Percentiles rank a stretch among this genome's conserved stretches.
Conservation (phyloP, 768 basidiomycete species). For the Candolleomyces efflorescens region DNA sequence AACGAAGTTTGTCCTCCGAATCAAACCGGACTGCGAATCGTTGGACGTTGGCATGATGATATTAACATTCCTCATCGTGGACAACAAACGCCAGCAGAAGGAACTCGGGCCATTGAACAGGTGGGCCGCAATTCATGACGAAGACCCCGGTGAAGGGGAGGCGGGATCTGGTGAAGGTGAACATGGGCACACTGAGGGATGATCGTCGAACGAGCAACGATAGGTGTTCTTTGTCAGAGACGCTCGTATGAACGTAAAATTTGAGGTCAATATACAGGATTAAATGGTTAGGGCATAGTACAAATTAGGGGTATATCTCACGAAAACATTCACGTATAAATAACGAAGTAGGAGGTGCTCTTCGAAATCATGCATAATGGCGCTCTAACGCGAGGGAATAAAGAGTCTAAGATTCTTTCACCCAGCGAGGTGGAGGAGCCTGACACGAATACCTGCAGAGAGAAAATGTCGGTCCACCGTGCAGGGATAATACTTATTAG, state of each 20-base stretch:
- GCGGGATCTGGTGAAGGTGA: neutral
- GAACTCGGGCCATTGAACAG: neutral
- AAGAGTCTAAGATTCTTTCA: neutral
- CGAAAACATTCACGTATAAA: too few species aligned
- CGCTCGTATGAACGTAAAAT: neutral
- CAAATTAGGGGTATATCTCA: too few species aligned
- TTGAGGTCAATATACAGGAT: too few species aligned
- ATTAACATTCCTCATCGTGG: neutral
- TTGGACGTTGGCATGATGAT: neutral
- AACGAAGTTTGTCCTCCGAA: neutral
- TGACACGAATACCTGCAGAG: slow-evolving; percentile 37
- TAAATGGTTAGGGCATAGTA: too few species aligned
- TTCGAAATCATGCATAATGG: too few species aligned
- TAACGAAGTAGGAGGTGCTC: too few species aligned
- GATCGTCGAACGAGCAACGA: neutral
- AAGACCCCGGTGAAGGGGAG: neutral
- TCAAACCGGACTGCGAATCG: neutral
- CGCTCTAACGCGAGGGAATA: too few species aligned
- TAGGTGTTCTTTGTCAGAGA: neutral
- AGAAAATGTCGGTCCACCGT: neutral
- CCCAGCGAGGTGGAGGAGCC: slow-evolving; percentile 37
- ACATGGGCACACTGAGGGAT: neutral
- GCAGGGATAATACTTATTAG: neutral
- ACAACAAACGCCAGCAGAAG: neutral
- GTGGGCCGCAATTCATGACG: neutral